Percentiles rank a stretch among this genome's conserved stretches.
Evolutionary conservation across 1,284 basidiomycete genomes (phyloP).

Genomic region (Phlebopus sp.): DNA sequence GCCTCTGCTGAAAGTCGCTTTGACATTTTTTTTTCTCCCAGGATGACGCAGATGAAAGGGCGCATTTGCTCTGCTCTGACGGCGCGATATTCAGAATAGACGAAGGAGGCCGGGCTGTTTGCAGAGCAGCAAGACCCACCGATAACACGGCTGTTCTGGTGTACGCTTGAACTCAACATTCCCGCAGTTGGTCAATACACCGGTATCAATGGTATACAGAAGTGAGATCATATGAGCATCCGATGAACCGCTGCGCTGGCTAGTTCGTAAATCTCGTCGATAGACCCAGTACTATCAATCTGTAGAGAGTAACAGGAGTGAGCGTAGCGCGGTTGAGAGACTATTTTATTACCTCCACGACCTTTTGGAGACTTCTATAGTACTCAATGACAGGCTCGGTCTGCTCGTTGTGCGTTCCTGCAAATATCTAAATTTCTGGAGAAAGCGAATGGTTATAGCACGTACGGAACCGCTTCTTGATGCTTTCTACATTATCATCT

Average conservation of each 20-base stretch:
- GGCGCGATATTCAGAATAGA: constrained; percentile 64
- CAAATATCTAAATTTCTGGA: constrained; percentile 4
- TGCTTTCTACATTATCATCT: constrained; percentile 94
- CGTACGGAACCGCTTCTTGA: constrained; percentile 94
- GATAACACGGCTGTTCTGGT: constrained; percentile 43
- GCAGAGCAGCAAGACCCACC: constrained; percentile 37
- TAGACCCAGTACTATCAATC: constrained; percentile 76
- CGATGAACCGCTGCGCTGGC: constrained; percentile 56
- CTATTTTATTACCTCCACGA: constrained; percentile 62
- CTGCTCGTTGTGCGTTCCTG: constrained; percentile 87
- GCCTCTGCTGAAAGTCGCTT: constrained; percentile 6
- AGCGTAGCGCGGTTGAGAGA: not conserved
- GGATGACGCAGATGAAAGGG: constrained; percentile 53
- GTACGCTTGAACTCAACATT: constrained; percentile 31
- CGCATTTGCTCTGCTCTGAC: constrained; percentile 72
- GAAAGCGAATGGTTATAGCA: constrained; percentile 12
- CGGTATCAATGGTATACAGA: constrained; percentile 15
- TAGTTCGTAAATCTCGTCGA: constrained; percentile 72
- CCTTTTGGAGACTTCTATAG: constrained; percentile 71
- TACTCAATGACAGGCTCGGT: constrained; percentile 97
- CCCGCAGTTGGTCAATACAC: constrained; percentile 12
- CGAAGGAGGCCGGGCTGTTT: constrained; percentile 52
- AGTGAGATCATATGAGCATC: constrained; percentile 31
- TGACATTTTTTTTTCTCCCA: constrained; percentile 28
- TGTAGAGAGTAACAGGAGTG: constrained; percentile 30